Evolutionary conservation across 2,329 filamentous ascomycete genomes (phyloP), one percentile per base, ranked within the genome.

Genomic region (Arachnopeziza araneosa): DNA sequence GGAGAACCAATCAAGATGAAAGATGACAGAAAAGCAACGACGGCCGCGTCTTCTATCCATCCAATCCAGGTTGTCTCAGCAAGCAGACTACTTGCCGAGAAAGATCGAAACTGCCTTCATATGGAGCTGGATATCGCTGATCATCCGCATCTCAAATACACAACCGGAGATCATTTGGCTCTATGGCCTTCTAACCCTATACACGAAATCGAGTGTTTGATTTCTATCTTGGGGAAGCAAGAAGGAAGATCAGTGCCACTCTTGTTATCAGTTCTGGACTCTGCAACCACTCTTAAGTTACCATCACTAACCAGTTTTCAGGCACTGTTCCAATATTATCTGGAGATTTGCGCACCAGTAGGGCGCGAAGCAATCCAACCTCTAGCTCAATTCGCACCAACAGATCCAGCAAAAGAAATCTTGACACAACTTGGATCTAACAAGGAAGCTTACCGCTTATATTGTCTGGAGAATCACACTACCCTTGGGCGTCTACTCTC

Each of bases 271-370:
- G 9, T 30, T 30, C 26, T 30, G 4, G 26, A 30, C 26, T 30
- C 26, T 30, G 5, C 4, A 30, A 30, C 26, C 26, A 30, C 26
- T 30, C 26, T 30, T 9, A 30, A 30, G 26, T 30, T 64, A 22
- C 65, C 66, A 1, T 58, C 63, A 14, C 63, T 62, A 48, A 67
- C 66, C 9, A 65, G 63, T 2, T 52, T 74, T 4, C 64, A 73
- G 1, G 73, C 74, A 0, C 70, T 78, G 2, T 75, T 81, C 63
- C 69, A 72, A 5, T 72, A 79, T 62, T 77, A 80, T 57, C 74
- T 81, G 1, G 79, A 81, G 57, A 77, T 80, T 61, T 72, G 76
- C 61, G 75, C 69, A 1, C 73, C 75, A 1, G 69, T 79, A 2
- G 70, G 75, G 1, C 69, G 76, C 54, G 75, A 78, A 52, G 72